These are phyloP conservation scores for Suhomyces sp. DNA, from an alignment of 805 yeast species.

Conservation along the genomic window DNA sequence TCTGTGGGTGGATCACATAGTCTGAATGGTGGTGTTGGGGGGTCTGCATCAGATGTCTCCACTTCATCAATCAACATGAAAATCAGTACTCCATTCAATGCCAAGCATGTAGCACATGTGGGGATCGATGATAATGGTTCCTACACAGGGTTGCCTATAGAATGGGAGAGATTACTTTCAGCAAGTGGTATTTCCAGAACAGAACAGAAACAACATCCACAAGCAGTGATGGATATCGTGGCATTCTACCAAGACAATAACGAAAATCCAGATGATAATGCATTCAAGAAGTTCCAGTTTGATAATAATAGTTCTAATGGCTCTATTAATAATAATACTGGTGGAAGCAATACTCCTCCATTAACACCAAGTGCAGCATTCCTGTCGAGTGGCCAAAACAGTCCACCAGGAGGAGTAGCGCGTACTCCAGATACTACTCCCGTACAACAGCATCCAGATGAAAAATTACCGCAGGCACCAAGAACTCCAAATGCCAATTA, in stretches of 20 bases:
- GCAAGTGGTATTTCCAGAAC: constrained; percentile 85
- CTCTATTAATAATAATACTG: constrained; percentile 19
- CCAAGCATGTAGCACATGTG: constrained; percentile 90
- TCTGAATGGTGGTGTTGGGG: constrained; percentile 7
- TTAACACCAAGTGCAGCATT: constrained; percentile 22
- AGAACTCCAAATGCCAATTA: constrained; percentile 29
- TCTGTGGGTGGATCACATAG: constrained; percentile 11
- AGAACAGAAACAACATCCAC: constrained; percentile 90
- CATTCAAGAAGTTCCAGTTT: constrained; percentile 43
- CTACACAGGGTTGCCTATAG: constrained; percentile 88
- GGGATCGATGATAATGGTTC: constrained; percentile 87
- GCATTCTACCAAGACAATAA: constrained; percentile 71
- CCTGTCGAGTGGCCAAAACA: constrained; percentile 5
- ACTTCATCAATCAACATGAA: constrained; percentile 44
- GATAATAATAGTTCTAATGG: constrained; percentile 22
- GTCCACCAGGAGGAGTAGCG: constrained; percentile 5
- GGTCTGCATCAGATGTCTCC: constrained; percentile 14
- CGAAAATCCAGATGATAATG: constrained; percentile 44
- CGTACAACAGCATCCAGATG: constrained; percentile 25
- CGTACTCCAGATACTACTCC: constrained; percentile 23
- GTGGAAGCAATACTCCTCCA: constrained; percentile 23
- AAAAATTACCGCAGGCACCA: constrained; percentile 12
- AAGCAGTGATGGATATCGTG: constrained; percentile 89
- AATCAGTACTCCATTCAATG: constrained; percentile 90
- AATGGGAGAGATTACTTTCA: constrained; percentile 82